Evolutionary conservation across 1,284 basidiomycete species (phyloP), one percentile per base, ranked within the genome.

Genomic region (Boletus austroedulis): DNA sequence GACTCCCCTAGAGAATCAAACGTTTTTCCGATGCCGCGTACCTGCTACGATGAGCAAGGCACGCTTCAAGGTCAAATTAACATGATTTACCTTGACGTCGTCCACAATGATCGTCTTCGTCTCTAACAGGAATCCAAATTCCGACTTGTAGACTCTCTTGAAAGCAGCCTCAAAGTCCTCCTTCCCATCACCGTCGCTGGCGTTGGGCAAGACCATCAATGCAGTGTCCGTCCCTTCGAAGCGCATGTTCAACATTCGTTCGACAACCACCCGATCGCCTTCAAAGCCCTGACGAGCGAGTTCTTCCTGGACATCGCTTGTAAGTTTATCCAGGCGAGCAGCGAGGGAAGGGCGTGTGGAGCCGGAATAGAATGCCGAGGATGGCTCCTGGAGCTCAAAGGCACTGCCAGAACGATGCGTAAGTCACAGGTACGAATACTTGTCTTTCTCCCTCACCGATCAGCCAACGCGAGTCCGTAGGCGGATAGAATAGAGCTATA

Each of bases 161-260:
- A 98, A 98, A 7, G 86, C 90, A 0, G 78, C 79, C 66, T 88
- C 87, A 71, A 90, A 94, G 70, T 95, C 90, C 65, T 89, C 86
- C 7, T 77, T 66, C 12, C 83, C 84, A 55, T 82, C 81, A 17
- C 80, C 78, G 62, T 84, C 82, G 49, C 75, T 75, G 11, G 75
- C 70, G 0, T 73, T 75, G 10, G 90, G 85, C 10, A 91, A 76
- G 2, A 94, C 85, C 94, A 97, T 96, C 61, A 98, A 73, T 10
- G 92, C 83, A 0, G 95, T 97, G 75, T 97, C 95, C 0, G 93
- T 95, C 3, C 93, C 92, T 52, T 94, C 89, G 67, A 94, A 95
- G 41, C 94, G 84, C 90, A 95, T 92, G 69, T 98, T 95, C 50
- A 97, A 78, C 82, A 92, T 85, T 23, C 89, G 82, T 71, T 98